Percentiles rank a stretch among this genome's conserved stretches.
These are phyloP conservation scores for Cucurbita moschata DNA, from an alignment of 306 rosid species.

Conservation along the genomic window DNA sequence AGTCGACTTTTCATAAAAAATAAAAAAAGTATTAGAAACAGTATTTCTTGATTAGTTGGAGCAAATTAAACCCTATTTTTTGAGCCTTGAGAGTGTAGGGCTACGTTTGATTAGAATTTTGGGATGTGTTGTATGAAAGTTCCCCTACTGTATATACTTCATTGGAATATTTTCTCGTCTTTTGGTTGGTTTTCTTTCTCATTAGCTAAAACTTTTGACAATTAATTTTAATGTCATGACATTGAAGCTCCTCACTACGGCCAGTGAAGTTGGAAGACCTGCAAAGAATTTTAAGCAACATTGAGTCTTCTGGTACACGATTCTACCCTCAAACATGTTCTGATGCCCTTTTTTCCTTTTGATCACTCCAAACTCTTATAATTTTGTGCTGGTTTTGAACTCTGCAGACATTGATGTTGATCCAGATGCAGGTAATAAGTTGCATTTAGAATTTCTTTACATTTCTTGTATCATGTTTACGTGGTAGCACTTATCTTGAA, in stretches of 20 bases:
- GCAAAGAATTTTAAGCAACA: constrained; percentile 67
- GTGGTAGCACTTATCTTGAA: background rate
- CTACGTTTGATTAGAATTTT: background rate
- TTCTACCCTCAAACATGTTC: background rate
- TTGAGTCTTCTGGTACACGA: constrained; percentile 56
- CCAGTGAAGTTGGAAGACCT: constrained; percentile 84
- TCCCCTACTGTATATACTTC: background rate
- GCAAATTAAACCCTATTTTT: background rate
- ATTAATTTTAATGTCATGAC: background rate
- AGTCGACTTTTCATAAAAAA: too few species aligned
- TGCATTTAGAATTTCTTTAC: background rate
- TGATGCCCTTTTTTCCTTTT: background rate
- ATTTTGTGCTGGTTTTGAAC: constrained; percentile 13
- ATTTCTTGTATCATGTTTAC: background rate
- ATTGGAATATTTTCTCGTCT: background rate
- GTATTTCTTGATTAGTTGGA: background rate
- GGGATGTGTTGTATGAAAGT: background rate
- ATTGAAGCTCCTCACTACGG: constrained; percentile 40
- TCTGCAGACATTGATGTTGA: constrained; percentile 49
- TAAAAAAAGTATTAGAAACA: too few species aligned
- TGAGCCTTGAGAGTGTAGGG: background rate
- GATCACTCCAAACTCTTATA: constrained; percentile 18
- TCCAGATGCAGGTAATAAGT: constrained; percentile 69
- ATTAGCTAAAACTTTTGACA: constrained; percentile 28
- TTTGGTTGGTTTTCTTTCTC: background rate